Evolutionary conservation across 2,329 filamentous ascomycete genomes (phyloP).

Genomic region (Colletotrichum destructivum): DNA sequence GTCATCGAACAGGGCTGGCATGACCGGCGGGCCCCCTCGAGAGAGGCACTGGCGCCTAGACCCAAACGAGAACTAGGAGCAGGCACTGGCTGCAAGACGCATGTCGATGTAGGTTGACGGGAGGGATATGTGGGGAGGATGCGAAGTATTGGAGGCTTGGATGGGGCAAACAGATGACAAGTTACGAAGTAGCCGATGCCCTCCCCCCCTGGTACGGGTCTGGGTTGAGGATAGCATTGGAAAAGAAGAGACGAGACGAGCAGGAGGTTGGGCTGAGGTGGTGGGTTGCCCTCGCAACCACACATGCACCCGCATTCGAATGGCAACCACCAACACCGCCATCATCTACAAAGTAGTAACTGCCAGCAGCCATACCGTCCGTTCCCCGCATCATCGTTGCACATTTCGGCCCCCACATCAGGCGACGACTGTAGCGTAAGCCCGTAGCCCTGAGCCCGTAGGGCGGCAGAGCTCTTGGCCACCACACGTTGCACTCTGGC

Average conservation of each 20-base stretch:
- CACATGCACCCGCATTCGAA: background rate
- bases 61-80: conserved; percentile 11
- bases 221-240: background rate
- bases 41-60: conserved; percentile 29
- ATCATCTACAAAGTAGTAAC: too few species aligned
- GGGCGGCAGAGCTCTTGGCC: background rate
- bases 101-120: conserved; percentile 1
- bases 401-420: conserved; percentile 3
- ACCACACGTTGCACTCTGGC: background rate
- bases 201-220: background rate
- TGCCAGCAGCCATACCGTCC: background rate
- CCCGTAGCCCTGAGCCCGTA: background rate
- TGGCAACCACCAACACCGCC: background rate
- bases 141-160: conserved; percentile 1
- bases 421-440: background rate
- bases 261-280: background rate
- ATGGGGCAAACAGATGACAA: conserved; percentile 3
- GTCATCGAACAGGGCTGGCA: conserved; percentile 10
- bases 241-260: background rate
- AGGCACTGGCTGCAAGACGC: conserved; percentile 24
- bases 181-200: background rate
- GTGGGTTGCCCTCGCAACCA: conserved; percentile 9
- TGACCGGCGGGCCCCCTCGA: conserved; percentile 24
- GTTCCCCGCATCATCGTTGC: background rate
- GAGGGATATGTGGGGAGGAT: conserved; percentile 5